These are phyloP conservation scores for Tulasnella sp. DNA, from an alignment of 768 basidiomycete species.

Conservation along the genomic window DNA sequence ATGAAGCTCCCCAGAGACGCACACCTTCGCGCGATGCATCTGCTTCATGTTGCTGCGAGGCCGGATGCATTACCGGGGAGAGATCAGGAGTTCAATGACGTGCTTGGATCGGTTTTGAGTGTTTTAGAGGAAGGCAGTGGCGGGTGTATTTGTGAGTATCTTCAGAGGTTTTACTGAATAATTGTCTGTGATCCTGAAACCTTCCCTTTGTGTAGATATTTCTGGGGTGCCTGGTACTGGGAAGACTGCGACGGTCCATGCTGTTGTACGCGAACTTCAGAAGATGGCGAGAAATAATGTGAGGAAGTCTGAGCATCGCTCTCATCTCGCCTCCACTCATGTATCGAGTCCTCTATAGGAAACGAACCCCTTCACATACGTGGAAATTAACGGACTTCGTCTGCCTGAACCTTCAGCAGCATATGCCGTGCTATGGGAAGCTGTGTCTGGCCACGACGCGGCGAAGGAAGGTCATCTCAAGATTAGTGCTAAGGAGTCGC, in stretches of 20 bases:
- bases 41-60: conserved; percentile 84
- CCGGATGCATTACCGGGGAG: conserved; percentile 86
- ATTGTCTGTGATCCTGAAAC: not conserved
- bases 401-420: conserved; percentile 90
- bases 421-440: conserved; percentile 87
- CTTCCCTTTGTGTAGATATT: conserved; percentile 50
- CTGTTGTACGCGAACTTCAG: conserved; percentile 80
- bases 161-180: conserved; percentile 3
- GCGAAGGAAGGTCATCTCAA: conserved; percentile 51
- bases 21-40: conserved; percentile 80
- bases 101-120: conserved; percentile 68
- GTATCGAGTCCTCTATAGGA: conserved; percentile 45
- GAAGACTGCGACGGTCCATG: conserved; percentile 96
- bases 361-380: conserved; percentile 87
- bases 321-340: not conserved
- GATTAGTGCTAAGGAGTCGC: conserved; percentile 68
- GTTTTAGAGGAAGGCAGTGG: conserved; percentile 87
- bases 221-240: conserved; percentile 98
- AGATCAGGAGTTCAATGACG: conserved; percentile 69
- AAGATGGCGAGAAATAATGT: conserved; percentile 77
- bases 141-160: conserved; percentile 80
- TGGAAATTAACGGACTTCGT: conserved; percentile 93
- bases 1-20: conserved; percentile 58
- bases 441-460: conserved; percentile 70
- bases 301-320: conserved; percentile 23